Percentiles rank a stretch among this genome's conserved stretches.
phyloP scores from a whole-genome alignment of 352 stramenopile genomes.

The Phytophthora colocasiae region DNA sequence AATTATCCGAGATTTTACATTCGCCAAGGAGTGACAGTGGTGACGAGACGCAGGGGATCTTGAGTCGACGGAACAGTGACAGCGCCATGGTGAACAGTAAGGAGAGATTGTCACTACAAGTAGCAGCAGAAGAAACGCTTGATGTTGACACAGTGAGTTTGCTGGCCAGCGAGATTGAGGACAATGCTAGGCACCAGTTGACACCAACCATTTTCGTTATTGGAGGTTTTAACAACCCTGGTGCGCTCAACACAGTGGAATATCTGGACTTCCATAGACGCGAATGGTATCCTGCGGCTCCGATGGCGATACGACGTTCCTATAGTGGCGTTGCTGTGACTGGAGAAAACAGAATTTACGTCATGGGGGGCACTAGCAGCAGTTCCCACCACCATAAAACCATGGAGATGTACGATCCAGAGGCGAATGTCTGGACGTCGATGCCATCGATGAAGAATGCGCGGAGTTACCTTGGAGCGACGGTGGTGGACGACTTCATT shows the following conservation, averaged over 20 bases:
- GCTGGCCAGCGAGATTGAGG: constrained; percentile 10
- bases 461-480: constrained; percentile 70
- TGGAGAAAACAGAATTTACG: constrained; percentile 55
- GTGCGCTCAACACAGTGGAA: constrained; percentile 63
- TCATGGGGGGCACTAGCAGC: constrained; percentile 69
- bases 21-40: constrained; percentile 1
- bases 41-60: constrained; percentile 2
- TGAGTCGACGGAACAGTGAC: constrained; percentile 27
- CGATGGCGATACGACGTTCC: constrained; percentile 63
- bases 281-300: constrained; percentile 60
- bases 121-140: constrained; percentile 3
- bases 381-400: constrained; percentile 61
- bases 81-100: constrained; percentile 56
- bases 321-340: constrained; percentile 69
- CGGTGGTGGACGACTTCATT: constrained; percentile 53
- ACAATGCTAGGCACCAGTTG: constrained; percentile 19
- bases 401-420: constrained; percentile 65
- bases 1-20: constrained; percentile 29
- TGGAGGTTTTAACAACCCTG: constrained; percentile 72
- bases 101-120: constrained; percentile 18
- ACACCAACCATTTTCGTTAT: constrained; percentile 74
- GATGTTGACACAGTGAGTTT: constrained; percentile 4
- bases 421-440: constrained; percentile 54
- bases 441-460: constrained; percentile 65
- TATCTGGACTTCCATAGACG: constrained; percentile 71